Evolutionary conservation across 2,329 filamentous ascomycete genomes (phyloP), one percentile per base, ranked within the genome.

Genomic region (Trichoderma koningiopsis): DNA sequence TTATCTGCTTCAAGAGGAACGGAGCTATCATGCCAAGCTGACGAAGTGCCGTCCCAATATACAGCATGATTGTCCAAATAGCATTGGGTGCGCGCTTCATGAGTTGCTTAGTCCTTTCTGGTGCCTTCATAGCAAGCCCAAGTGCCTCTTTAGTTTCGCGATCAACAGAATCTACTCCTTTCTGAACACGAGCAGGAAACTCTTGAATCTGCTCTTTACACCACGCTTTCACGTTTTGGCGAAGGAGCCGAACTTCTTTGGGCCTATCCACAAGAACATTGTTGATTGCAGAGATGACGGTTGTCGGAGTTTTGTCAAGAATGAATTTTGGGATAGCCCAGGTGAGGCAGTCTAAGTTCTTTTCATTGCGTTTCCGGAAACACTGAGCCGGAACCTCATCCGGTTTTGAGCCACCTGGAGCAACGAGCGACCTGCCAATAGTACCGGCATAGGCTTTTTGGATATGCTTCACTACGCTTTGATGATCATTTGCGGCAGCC

Each of bases 381-480:
- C 16, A 7, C 14, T 19, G 37, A 40, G 37, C 16, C n/a, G n/a
- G n/a, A n/a, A n/a, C n/a, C n/a, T 11, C 37, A 40, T 19, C 37
- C 7, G 40, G 19, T n/a, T 11, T 13, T 11, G n/a, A 5, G n/a
- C 77, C 81, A 81, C 10, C 83, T 73, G 24, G 81, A 2, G 77
- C 79, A 4, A 43, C 40, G 1, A 0, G 40, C 6, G 6, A 5
- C 16, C 40, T 19, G 37, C 37, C 5, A 19, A 40, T 43, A 19
- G 16, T 8, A 8, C 40, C 19, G 40, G 82, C 83, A 3, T 73
- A 74, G 0, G 82, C 74, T 0, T 72, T 53, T 0, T 83, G 83
- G 1, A 86, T 76, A 57, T 80, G 82, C 1, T 75, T 74, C 4
- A 85, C 83, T 3, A 85, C 75, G 8, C 84, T 83, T 19, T 78